phyloP scores from a whole-genome alignment of 306 rosid species.

The Quercus rubra region DNA sequence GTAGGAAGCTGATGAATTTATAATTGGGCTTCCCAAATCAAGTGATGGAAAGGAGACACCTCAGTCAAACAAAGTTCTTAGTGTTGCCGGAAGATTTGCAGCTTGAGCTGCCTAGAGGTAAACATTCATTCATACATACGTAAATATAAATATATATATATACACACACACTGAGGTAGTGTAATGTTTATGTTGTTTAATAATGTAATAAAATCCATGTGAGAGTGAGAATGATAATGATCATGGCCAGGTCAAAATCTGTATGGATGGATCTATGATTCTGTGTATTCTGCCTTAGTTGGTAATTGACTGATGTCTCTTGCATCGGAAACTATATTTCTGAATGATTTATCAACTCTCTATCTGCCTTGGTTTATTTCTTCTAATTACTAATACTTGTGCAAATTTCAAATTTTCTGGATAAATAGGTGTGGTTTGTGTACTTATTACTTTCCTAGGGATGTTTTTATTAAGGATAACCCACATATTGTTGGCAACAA shows the following conservation, averaged over 20 bases:
- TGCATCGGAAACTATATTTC: background rate
- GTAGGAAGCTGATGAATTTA: constrained; percentile 89
- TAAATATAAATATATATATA: too few relatives aligned
- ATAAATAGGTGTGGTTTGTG: background rate
- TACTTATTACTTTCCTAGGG: background rate
- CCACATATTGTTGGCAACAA: too few relatives aligned
- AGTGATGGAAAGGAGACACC: constrained; percentile 74
- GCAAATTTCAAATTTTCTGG: background rate
- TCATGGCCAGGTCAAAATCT: background rate
- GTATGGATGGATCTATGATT: too few relatives aligned
- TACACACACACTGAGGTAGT: background rate
- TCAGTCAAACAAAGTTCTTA: constrained; percentile 82
- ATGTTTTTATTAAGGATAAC: background rate
- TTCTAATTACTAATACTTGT: background rate
- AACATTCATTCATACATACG: background rate
- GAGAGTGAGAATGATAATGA: background rate
- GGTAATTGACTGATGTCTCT: background rate
- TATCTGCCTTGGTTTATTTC: background rate
- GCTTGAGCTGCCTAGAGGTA: constrained; percentile 81
- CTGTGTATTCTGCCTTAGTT: background rate
- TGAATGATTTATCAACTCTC: background rate
- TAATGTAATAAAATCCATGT: background rate
- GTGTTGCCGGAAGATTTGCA: constrained; percentile 80
- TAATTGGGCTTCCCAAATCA: constrained; percentile 86
- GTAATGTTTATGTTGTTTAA: background rate